Conservation (phyloP, 2,329 filamentous ascomycete genomes). For the Aphanoascus verrucosus region DNA sequence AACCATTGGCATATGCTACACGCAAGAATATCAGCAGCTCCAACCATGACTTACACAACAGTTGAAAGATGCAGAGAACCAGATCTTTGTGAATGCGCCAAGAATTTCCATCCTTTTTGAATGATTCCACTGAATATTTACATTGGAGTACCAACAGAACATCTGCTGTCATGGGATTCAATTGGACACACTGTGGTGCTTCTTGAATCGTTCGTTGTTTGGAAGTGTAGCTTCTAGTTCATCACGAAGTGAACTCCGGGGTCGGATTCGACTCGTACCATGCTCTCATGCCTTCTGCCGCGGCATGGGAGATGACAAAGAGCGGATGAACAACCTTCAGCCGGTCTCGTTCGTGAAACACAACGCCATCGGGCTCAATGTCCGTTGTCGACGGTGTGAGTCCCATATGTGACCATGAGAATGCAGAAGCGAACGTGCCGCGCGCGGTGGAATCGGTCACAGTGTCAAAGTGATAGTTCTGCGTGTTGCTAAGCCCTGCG, state of each 20-base stretch:
- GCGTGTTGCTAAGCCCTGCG: conserved; percentile 69
- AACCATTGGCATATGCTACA: not conserved
- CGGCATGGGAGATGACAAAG: conserved; percentile 67
- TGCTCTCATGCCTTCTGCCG: conserved; percentile 52
- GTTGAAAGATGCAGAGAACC: not conserved
- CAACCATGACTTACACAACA: not conserved
- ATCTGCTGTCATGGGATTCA: not conserved
- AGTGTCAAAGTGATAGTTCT: conserved; percentile 42
- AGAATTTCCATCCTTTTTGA: not conserved
- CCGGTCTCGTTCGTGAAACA: conserved; percentile 61
- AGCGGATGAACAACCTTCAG: conserved; percentile 68
- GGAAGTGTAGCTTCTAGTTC: not conserved
- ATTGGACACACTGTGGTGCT: not conserved
- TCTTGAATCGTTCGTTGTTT: not conserved
- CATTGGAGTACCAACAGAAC: not conserved
- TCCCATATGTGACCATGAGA: conserved; percentile 30
- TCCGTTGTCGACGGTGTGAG: conserved; percentile 38
- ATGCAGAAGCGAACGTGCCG: conserved; percentile 26
- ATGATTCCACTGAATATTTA: not conserved
- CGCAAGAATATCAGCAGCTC: not conserved
- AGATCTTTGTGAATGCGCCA: not conserved
- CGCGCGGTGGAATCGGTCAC: conserved; percentile 1
- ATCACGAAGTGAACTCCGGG: conserved; percentile 5
- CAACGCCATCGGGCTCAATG: conserved; percentile 34
- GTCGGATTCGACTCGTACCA: conserved; percentile 52